A percentile compares a stretch with the other conserved stretches of the same genome.
phyloP scores from a whole-genome alignment of 2,329 filamentous ascomycete genomes.

The Epichloe glyceriae region DNA sequence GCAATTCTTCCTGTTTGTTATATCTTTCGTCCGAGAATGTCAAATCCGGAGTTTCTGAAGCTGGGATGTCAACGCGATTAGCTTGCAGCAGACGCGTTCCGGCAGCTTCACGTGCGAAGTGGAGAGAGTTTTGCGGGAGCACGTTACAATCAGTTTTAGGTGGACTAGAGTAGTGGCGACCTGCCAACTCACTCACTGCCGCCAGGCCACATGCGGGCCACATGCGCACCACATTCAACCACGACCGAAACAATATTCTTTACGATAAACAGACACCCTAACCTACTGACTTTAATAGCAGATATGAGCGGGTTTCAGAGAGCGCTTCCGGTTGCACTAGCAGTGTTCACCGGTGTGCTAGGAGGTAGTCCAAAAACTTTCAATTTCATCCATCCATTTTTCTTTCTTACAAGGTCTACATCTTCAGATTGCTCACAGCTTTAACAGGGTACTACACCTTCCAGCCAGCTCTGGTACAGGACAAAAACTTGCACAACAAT shows the following conservation, averaged over 20 bases:
- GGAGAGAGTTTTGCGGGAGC: background rate
- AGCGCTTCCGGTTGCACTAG: constrained; percentile 21
- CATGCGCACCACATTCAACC: background rate
- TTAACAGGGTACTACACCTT: constrained; percentile 24
- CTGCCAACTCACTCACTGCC: background rate
- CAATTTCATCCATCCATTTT: background rate
- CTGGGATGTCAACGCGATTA: constrained; percentile 11
- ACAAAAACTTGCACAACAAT: constrained; percentile 7
- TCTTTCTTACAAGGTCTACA: background rate
- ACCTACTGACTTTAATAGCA: background rate
- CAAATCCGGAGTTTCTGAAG: background rate
- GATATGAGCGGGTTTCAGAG: constrained; percentile 22
- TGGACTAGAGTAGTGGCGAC: background rate
- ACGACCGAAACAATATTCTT: too few relatives aligned
- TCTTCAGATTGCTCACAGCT: background rate
- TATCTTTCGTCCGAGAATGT: background rate
- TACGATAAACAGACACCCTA: too few relatives aligned
- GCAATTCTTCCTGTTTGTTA: background rate
- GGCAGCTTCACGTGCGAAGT: constrained; percentile 2
- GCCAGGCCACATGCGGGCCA: background rate
- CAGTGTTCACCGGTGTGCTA: constrained; percentile 24
- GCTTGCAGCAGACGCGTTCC: constrained; percentile 16
- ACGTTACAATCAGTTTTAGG: too few relatives aligned
- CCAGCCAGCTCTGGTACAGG: constrained; percentile 19
- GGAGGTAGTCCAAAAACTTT: constrained; percentile 15